A percentile compares a stretch with the other conserved stretches of the same genome.
Evolutionary conservation across 257 asterid species (phyloP).

Genomic region (Ballota nigra): DNA sequence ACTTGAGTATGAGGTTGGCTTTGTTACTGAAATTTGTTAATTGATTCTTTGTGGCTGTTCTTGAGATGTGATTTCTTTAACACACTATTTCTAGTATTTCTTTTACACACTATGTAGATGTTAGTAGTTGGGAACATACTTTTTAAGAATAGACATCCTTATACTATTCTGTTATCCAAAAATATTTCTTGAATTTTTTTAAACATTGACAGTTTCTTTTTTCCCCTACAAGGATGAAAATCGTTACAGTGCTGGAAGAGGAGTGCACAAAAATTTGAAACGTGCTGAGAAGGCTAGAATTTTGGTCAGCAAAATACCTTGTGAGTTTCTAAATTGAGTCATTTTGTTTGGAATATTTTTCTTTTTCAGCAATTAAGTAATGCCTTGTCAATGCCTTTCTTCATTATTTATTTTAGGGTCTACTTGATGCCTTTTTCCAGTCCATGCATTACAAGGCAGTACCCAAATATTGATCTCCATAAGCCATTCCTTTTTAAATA

Average conservation of each 20-base stretch:
- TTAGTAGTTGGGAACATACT: background rate
- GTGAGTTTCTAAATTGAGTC: conserved; percentile 41
- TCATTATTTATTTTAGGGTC: background rate
- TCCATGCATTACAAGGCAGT: conserved; percentile 8
- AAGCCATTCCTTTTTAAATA: background rate
- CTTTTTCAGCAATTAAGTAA: conserved; percentile 11
- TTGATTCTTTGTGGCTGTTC: background rate
- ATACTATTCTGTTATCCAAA: background rate
- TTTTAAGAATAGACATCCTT: background rate
- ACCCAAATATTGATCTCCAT: conserved; percentile 2
- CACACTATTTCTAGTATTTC: background rate
- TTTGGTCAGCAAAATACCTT: conserved; percentile 62
- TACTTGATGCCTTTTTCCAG: background rate
- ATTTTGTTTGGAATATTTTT: background rate
- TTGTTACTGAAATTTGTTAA: conserved; percentile 6
- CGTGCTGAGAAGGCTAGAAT: conserved; percentile 82
- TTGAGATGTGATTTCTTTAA: conserved; percentile 4
- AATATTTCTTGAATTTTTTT: conserved; percentile 16
- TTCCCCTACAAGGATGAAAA: conserved; percentile 58
- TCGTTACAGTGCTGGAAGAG: conserved; percentile 80
- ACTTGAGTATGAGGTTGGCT: conserved; percentile 6
- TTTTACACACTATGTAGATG: background rate
- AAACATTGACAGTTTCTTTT: background rate
- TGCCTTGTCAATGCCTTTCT: conserved; percentile 2
- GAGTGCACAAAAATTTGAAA: conserved; percentile 77